Percentiles rank a stretch among this genome's conserved stretches.
phyloP scores from a whole-genome alignment of 2,329 filamentous ascomycete genomes.

The Neophaeococcomyces mojaviensis region DNA sequence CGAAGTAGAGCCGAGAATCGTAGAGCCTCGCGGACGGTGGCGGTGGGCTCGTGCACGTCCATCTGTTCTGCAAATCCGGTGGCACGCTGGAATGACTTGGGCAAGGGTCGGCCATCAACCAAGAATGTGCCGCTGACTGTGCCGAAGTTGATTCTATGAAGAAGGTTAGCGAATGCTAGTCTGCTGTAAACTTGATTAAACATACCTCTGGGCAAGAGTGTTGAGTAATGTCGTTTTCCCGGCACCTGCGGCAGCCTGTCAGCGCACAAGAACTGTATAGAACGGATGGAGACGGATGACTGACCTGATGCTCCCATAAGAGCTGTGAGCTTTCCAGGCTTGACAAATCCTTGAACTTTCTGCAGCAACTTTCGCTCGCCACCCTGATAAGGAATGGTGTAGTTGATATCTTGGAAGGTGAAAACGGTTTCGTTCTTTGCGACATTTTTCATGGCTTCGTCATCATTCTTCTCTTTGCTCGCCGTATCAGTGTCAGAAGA shows the following conservation, averaged over 20 bases:
- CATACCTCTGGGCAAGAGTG: slow-evolving; percentile 34
- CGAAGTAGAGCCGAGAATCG: slow-evolving; percentile 59
- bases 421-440: slow-evolving; percentile 63
- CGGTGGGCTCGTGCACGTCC: slow-evolving; percentile 59
- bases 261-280: no score
- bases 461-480: slow-evolving; percentile 24
- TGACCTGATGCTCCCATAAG: slow-evolving; percentile 56
- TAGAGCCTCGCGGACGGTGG: slow-evolving; percentile 60
- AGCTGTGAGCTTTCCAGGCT: slow-evolving; percentile 68
- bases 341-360: slow-evolving; percentile 63
- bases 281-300: no score
- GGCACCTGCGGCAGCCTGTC: slow-evolving; percentile 15
- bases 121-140: slow-evolving; percentile 38
- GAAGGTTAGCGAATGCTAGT: background rate
- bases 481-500: slow-evolving; percentile 20
- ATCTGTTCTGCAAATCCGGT: slow-evolving; percentile 55
- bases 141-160: slow-evolving; percentile 36
- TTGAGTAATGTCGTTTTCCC: slow-evolving; percentile 45
- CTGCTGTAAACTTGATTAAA: background rate
- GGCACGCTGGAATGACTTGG: slow-evolving; percentile 45
- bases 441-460: slow-evolving; percentile 38
- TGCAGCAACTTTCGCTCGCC: slow-evolving; percentile 45
- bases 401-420: slow-evolving; percentile 81
- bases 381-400: slow-evolving; percentile 47
- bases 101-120: slow-evolving; percentile 39